phyloP scores from a whole-genome alignment of 2,329 filamentous ascomycete species.

The Macrophomina phaseolina region DNA sequence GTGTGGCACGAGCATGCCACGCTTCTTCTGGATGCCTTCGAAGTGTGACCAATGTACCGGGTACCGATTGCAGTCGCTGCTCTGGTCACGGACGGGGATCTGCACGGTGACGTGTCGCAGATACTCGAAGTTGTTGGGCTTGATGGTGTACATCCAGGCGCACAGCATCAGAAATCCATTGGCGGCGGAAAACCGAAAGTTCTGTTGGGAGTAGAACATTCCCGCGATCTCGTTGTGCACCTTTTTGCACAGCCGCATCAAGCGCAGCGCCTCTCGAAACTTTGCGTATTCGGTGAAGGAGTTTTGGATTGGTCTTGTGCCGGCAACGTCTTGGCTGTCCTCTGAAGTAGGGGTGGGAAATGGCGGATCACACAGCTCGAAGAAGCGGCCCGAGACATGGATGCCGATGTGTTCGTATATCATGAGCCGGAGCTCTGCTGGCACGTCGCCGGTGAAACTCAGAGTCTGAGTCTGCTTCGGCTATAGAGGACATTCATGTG shows the following conservation, averaged over 20 bases:
- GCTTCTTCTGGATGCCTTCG: neutral
- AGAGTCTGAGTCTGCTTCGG: slow-evolving; percentile 10
- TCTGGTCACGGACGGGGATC: neutral
- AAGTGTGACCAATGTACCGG: neutral
- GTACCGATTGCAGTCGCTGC: neutral
- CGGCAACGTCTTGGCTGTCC: neutral
- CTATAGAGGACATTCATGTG: neutral
- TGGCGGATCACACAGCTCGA: neutral
- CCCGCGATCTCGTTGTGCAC: neutral
- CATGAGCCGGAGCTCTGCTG: slow-evolving; percentile 21
- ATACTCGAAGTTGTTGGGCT: slow-evolving; percentile 17
- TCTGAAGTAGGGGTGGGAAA: neutral
- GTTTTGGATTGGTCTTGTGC: neutral
- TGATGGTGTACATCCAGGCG: neutral
- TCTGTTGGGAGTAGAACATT: neutral
- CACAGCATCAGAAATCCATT: neutral
- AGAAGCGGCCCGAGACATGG: neutral
- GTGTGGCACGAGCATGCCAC: neutral
- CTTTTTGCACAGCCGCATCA: slow-evolving; percentile 15
- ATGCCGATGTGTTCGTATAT: neutral
- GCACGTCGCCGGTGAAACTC: slow-evolving; percentile 16
- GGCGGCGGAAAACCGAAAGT: neutral
- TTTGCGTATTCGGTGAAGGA: neutral
- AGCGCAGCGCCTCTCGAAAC: neutral
- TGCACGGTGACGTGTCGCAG: slow-evolving; percentile 11